Evolutionary conservation across 129 eudicot genomes (phyloP).

Genomic region (Flaveria bidentis): DNA sequence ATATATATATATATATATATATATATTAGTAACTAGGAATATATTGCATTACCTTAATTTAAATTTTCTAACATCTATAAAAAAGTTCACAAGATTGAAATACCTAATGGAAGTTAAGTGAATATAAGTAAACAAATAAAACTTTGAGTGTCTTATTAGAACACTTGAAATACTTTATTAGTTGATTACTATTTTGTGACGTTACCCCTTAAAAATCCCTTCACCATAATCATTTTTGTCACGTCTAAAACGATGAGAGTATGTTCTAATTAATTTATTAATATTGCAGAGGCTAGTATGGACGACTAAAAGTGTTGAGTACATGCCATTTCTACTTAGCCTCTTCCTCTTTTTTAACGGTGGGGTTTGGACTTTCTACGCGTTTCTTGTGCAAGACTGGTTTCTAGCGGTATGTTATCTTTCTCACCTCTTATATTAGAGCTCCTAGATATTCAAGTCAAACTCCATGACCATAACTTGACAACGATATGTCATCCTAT

Average conservation of each 20-base stretch:
- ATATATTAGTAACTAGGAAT: too few species aligned
- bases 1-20: too few species aligned
- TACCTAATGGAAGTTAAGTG: too few species aligned
- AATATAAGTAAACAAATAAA: too few species aligned
- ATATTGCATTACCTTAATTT: too few species aligned
- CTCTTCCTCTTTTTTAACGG: conserved; percentile 63
- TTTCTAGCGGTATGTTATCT: conserved; percentile 49
- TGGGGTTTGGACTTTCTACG: conserved; percentile 74
- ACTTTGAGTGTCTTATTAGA: too few species aligned
- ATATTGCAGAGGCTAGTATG: conserved; percentile 59
- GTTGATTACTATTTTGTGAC: too few species aligned
- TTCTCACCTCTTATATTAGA: not conserved
- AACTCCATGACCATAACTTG: not conserved
- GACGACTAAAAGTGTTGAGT: conserved; percentile 66
- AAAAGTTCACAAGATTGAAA: too few species aligned
- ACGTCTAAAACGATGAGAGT: not conserved
- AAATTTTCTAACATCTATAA: too few species aligned
- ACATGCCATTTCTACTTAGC: conserved; percentile 72
- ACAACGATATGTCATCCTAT: not conserved
- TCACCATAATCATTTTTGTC: not conserved
- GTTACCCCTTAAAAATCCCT: not conserved
- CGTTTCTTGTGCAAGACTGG: conserved; percentile 54
- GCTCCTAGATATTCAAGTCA: not conserved
- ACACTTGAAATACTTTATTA: too few species aligned
- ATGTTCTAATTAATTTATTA: not conserved